Base-by-base conservation (phyloP, 768 basidiomycete species). In the Trichaptum fuscoviolaceum region DNA sequence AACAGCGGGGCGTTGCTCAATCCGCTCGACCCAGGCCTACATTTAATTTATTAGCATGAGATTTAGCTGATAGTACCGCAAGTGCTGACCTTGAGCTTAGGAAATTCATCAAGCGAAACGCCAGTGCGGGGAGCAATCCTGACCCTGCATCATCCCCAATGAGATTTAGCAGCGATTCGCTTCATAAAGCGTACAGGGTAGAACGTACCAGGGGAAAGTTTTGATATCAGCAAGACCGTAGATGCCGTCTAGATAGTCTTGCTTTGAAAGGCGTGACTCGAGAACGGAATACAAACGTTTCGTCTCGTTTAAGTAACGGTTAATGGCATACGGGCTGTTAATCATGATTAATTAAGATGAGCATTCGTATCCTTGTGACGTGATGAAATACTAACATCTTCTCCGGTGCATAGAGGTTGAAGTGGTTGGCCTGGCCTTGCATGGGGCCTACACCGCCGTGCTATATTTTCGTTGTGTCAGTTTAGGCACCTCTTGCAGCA, bases 361-460 rank as follows among this genome's bases (percentile, higher is more conserved):
- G 10, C 25, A 58, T 26, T 62, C 15, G n/a, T n/a, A 57, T 65
- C 58, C 20, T 65, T 23, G 17, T 23, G 35, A 36, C 24, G 63
- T 26, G 25, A 35, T 10, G 35, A 25, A 23, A 92, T 18, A 87
- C 42, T 52, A 6, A 85, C 68, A 91, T 80, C 66, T 89, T 84
- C 70, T 88, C 89, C 3, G 87, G 84, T 1, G 89, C 88, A 69
- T 72, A 82, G n/a, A 76, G 75, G 64, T 78, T 80, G 78, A 94
- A 95, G 78, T 92, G 90, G 73, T 87, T 84, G 12, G 90, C 88
- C 78, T 92, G 90, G 34, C 91, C 90, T 80, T 94, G 91, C 91
- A 93, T 95, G n/a, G 93, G 92, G 27, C 91, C 92, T 25, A 92
- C 76, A 26, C 89, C 92, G 1, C 90, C 92, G 73, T 92, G 90